Conservation (phyloP, 352 stramenopile species). For the Phytopythium ostracodes region DNA sequence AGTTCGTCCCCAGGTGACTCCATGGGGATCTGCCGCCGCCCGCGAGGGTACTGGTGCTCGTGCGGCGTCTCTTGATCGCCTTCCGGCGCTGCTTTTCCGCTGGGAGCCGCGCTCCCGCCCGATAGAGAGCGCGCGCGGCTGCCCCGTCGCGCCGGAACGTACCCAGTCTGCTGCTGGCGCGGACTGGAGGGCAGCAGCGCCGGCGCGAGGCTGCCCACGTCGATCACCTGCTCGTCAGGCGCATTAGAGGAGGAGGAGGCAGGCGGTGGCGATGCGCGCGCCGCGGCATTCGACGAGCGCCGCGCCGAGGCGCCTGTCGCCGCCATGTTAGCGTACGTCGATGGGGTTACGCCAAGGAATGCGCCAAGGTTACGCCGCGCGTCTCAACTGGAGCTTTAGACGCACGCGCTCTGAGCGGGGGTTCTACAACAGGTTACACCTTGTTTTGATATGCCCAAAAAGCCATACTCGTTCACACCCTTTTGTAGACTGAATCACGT, state of each 20-base stretch:
- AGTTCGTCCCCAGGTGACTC: conserved; percentile 56
- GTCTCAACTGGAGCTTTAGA: neutral
- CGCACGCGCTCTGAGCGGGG: too few species aligned
- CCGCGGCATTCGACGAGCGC: neutral
- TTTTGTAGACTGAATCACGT: too few species aligned
- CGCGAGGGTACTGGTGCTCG: conserved; percentile 51
- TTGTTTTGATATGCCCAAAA: neutral
- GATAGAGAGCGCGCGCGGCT: conserved; percentile 21
- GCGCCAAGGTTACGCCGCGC: neutral
- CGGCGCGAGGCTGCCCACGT: conserved; percentile 28
- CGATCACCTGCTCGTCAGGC: conserved; percentile 31
- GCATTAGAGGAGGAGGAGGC: neutral
- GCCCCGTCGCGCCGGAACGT: conserved; percentile 7
- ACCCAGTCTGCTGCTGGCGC: neutral
- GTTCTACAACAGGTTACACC: neutral
- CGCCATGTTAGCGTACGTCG: neutral
- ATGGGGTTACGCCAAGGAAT: neutral
- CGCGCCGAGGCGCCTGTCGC: neutral
- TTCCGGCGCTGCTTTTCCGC: conserved; percentile 10
- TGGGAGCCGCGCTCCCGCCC: conserved; percentile 10
- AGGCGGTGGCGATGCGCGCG: neutral
- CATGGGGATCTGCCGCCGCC: conserved; percentile 60
- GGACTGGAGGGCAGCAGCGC: conserved; percentile 12
- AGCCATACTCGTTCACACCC: too few species aligned
- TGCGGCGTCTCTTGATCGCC: conserved; percentile 17